Evolutionary conservation across 163 green algal species (phyloP).

Genomic region (Chloroidium sp.): DNA sequence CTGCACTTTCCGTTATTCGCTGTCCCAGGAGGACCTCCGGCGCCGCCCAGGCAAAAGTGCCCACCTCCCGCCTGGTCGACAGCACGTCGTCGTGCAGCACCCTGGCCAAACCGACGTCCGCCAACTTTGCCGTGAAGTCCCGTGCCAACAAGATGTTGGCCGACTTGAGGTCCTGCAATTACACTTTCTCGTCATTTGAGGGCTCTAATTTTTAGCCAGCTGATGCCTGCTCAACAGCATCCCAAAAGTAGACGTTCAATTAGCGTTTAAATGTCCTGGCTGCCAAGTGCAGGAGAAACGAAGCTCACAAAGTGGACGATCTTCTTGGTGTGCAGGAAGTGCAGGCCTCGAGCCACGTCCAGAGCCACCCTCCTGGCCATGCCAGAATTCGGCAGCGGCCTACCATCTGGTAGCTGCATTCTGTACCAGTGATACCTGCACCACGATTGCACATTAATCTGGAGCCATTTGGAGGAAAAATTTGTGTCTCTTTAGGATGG

Average conservation of each 20-base stretch:
- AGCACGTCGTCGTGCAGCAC: constrained; percentile 17
- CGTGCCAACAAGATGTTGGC: constrained; percentile 48
- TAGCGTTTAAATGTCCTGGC: too few relatives aligned
- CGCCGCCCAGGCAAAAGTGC: too few relatives aligned
- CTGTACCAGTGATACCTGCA: neutral
- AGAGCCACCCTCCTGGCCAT: constrained; percentile 16
- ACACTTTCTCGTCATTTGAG: too few relatives aligned
- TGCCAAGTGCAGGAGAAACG: too few relatives aligned
- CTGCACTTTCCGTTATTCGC: too few relatives aligned
- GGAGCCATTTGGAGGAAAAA: neutral
- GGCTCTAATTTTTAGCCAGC: too few relatives aligned
- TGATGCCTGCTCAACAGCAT: too few relatives aligned
- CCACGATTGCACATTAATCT: neutral
- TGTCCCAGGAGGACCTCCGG: too few relatives aligned
- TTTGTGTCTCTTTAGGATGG: neutral
- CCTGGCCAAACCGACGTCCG: constrained; percentile 24
- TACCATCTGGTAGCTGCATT: neutral
- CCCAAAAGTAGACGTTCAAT: too few relatives aligned
- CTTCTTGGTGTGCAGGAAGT: constrained; percentile 20
- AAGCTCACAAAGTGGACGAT: constrained; percentile 13
- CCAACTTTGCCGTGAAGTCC: constrained; percentile 47
- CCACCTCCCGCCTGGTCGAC: constrained; percentile 14
- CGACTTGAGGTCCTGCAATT: constrained; percentile 2
- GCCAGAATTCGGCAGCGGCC: neutral
- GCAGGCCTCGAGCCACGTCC: constrained; percentile 18